Percentiles rank a stretch among this genome's conserved stretches.
Conservation (phyloP, 2,329 filamentous ascomycete genomes). For the Nemania serpens region DNA sequence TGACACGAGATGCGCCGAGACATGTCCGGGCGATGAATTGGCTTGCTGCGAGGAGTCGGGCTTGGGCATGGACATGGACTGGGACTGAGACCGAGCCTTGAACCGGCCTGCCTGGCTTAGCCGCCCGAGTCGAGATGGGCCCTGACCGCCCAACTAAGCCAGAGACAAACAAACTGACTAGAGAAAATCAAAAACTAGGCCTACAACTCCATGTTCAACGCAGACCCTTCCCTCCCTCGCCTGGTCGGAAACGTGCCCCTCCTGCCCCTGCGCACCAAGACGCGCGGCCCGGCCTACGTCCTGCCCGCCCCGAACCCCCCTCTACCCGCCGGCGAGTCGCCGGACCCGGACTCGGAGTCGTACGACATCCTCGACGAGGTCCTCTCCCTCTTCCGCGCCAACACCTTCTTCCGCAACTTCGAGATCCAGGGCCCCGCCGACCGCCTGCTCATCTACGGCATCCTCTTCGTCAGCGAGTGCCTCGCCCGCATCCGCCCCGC, state of each 20-base stretch:
- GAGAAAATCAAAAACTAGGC: conserved; percentile 59
- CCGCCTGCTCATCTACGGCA: conserved; percentile 93
- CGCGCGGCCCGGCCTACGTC: conserved; percentile 90
- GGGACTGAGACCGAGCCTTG: too few relatives aligned
- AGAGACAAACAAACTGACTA: too few relatives aligned
- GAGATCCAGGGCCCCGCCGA: conserved; percentile 97
- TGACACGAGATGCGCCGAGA: not conserved
- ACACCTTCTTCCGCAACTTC: conserved; percentile 99
- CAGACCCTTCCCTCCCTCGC: conserved; percentile 67
- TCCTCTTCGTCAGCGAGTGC: conserved; percentile 91
- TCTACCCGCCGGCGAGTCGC: conserved; percentile 65
- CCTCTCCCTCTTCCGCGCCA: conserved; percentile 89
- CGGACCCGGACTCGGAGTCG: conserved; percentile 84
- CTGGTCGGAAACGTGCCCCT: conserved; percentile 89
- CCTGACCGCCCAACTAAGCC: too few relatives aligned
- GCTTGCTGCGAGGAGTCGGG: too few relatives aligned
- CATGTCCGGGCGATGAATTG: not conserved
- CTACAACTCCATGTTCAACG: conserved; percentile 97
- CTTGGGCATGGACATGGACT: too few relatives aligned
- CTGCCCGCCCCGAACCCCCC: conserved; percentile 65
- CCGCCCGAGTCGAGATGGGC: too few relatives aligned
- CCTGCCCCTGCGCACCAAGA: conserved; percentile 91
- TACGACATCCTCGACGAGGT: conserved; percentile 98
- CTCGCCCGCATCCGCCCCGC: conserved; percentile 82
- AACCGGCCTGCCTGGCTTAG: too few relatives aligned